Evolutionary conservation across 169 alveolate genomes (phyloP).

Genomic region (Plasmodium inui): DNA sequence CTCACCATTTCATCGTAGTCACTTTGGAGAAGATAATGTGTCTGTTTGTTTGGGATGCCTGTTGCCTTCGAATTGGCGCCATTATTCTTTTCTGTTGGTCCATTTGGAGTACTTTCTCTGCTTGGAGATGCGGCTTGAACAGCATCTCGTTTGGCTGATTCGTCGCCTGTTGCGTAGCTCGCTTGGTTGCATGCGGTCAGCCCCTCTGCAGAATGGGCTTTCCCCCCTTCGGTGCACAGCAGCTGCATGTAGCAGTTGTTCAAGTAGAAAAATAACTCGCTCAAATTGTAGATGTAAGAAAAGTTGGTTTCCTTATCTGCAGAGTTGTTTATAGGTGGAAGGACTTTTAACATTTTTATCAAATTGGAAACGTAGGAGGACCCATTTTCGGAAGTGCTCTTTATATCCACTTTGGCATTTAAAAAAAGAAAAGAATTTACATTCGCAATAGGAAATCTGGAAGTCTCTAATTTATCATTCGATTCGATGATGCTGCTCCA

Average conservation of each 20-base stretch:
- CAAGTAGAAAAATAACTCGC: conserved; percentile 30
- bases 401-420: conserved; percentile 28
- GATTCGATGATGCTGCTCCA: neutral
- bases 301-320: conserved; percentile 30
- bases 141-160: neutral
- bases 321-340: conserved; percentile 42
- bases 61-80: neutral
- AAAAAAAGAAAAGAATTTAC: conserved; percentile 46
- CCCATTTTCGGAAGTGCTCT: neutral
- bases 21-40: conserved; percentile 22
- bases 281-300: conserved; percentile 45
- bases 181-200: neutral
- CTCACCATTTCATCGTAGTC: conserved; percentile 14
- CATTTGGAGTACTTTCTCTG: neutral
- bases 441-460: neutral
- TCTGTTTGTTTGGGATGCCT: neutral
- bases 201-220: neutral
- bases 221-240: neutral
- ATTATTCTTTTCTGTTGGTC: neutral
- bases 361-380: conserved; percentile 2
- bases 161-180: neutral
- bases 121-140: neutral
- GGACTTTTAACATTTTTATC: conserved; percentile 12
- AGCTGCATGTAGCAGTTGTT: conserved; percentile 45
- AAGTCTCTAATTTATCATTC: neutral